Conservation (phyloP, 805 yeast species). For the Barnettozyma populi region DNA sequence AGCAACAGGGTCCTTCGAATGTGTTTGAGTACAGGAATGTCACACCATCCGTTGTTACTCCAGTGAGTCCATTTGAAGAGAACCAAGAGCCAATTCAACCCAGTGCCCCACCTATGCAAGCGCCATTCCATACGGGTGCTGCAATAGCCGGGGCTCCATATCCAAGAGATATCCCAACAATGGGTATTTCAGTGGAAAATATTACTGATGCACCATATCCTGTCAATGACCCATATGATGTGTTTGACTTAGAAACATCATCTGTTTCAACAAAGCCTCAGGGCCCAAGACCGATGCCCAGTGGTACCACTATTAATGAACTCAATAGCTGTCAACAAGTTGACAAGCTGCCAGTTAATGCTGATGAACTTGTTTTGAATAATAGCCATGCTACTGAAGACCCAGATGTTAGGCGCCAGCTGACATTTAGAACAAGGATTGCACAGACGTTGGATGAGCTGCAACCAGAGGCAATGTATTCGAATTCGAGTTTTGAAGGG, state of each 20-base stretch:
- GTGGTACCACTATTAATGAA: background rate
- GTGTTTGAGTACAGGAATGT: slow-evolving; percentile 2
- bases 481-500: slow-evolving; percentile 11
- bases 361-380: background rate
- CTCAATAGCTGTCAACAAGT: background rate
- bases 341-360: background rate
- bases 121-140: background rate
- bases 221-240: background rate
- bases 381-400: background rate
- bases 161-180: slow-evolving; percentile 13
- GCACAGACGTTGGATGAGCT: slow-evolving; percentile 21
- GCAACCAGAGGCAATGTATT: slow-evolving; percentile 16
- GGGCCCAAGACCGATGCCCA: slow-evolving; percentile 27
- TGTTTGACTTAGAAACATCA: background rate
- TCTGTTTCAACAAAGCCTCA: slow-evolving; percentile 13
- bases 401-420: slow-evolving; percentile 14
- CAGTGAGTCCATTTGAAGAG: background rate
- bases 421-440: slow-evolving; percentile 24
- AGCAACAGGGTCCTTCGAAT: background rate
- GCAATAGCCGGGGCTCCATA: slow-evolving; percentile 14
- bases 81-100: background rate
- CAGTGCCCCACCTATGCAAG: slow-evolving; percentile 1
- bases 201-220: slow-evolving; percentile 19
- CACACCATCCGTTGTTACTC: background rate
- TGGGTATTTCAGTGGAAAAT: slow-evolving; percentile 3